Base-by-base conservation (phyloP, 108 stramenopile species). In the Cyclostephanos tholiformis region DNA sequence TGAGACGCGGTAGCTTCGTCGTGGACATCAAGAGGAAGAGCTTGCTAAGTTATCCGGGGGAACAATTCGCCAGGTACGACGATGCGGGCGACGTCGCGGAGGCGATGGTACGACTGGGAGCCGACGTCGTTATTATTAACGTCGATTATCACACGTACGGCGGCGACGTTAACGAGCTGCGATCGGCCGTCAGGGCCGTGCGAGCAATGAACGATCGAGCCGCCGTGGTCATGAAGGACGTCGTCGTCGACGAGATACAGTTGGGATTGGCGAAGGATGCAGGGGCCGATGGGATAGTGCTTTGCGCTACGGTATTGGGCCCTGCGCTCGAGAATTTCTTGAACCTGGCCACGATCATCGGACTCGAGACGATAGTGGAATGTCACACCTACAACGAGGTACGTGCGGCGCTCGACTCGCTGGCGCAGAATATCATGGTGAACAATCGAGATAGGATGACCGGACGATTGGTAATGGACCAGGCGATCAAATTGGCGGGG, bases 171-270 rank as follows among this genome's bases (percentile, higher is more conserved):
- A 60, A 80, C 8, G 95, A 95, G 82, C 69, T 95, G 29, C 84
- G 84, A 69, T 84, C 87, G 7, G 88, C 95, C 0, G 89, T 95
- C 7, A 48, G 67, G 20, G 89, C 90, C 17, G 95, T 95, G 5
- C 77, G 89, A 17, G 67, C 65, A 25, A 85, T 86, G 8, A 82
- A 78, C 58, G 74, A 88, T 36, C 77, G 86, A 12, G 95, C 91
- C 25, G 92, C 95, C 4, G 92, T 95, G 12, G 90, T 95, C 26
- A 92, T 95, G 92, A 95, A 95, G 67, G 95, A 95, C 67, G 92
- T 95, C 76, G 91, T 95, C 25, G 92, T 95, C 55, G 95, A 95
- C 67, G 95, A 95, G 68, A 87, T 95, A 48, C 95, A 95, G 67
- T 65, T 95, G 64, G 95, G 92, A 55, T 64, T 95, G 38, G 95